Evolutionary conservation across 768 basidiomycete species (phyloP), one percentile per base, ranked within the genome.

Genomic region (Steccherinum ochraceum): DNA sequence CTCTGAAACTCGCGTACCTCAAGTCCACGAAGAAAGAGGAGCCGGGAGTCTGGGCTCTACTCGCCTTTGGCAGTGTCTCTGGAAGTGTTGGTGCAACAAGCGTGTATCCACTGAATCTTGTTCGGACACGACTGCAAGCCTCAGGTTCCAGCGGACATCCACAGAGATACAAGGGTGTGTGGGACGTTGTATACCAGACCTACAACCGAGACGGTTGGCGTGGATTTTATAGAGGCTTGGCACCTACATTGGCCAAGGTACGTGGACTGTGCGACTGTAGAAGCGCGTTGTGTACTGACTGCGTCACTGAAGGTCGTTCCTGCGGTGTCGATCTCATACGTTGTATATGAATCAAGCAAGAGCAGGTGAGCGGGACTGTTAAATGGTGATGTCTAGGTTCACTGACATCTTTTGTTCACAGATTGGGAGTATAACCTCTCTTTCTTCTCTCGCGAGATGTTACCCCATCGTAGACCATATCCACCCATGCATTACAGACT

Each of bases 111-210:
- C 67, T 93, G 42, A 93, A 92, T 63, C 78, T 98, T 19, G 86
- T 99, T 24, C 83, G 96, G 40, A 99, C 96, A 18, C 83, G 95
- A 47, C 68, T 98, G 55, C 96, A 99, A 67, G 96, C 96, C 2
- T 94, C 93, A 3, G 96, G 96, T 1, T 96, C 93, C 0, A 81
- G 91, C 0, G 94, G 95, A 0, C 96, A 98, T 64, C 95, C 94
- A 3, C 86, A 95, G 59, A 77, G 74, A 7, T 99, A 99, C 66
- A 80, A 78, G 2, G 92, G 94, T n/a, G 83, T 92, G 48, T 68
- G 77, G 68, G 95, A 98, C 65, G 95, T 96, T 11, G 77, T 79
- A 20, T 64, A 72, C 40, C 87, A 84, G 66, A 96, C 93, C 21
- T 86, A 86, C 67, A 75, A 77, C 50, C 78, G 79, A 20, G 94